Percentiles rank a stretch among this genome's conserved stretches.
Conservation (phyloP, 2,329 filamentous ascomycete species). For the Beauveria australis region DNA sequence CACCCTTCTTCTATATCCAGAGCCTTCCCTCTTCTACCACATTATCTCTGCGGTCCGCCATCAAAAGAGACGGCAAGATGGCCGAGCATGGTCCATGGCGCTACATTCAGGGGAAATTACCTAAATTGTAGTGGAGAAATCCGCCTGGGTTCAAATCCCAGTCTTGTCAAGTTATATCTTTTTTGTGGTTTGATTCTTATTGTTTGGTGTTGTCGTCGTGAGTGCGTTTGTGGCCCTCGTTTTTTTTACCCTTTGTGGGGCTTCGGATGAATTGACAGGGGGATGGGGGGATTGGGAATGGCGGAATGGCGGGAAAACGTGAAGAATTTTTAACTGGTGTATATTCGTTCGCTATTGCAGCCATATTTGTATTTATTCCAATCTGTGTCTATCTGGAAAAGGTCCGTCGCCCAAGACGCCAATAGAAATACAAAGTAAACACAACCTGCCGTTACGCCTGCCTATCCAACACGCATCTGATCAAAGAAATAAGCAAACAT, state of each 20-base stretch:
- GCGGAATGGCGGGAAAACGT: too few species aligned
- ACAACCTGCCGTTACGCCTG: background rate
- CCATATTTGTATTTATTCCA: slow-evolving; percentile 2
- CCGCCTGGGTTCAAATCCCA: too few species aligned
- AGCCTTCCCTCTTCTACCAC: too few species aligned
- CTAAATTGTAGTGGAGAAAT: too few species aligned
- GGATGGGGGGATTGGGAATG: too few species aligned
- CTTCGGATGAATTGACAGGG: background rate
- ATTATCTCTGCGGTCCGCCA: too few species aligned
- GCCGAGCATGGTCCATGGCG: too few species aligned
- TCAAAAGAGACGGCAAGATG: too few species aligned
- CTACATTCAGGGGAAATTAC: too few species aligned
- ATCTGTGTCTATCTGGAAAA: slow-evolving; percentile 4
- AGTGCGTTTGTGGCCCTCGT: background rate
- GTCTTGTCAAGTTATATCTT: background rate
- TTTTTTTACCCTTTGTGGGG: background rate
- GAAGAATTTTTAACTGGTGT: background rate
- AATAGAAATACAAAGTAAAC: background rate
- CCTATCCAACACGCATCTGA: background rate
- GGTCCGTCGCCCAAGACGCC: background rate
- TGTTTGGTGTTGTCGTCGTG: background rate
- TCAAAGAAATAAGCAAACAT: background rate
- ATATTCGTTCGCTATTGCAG: background rate
- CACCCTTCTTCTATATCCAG: too few species aligned
- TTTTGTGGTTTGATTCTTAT: background rate